Base-by-base conservation (phyloP, 2,329 filamentous ascomycete genomes). In the Xylaria sp. region DNA sequence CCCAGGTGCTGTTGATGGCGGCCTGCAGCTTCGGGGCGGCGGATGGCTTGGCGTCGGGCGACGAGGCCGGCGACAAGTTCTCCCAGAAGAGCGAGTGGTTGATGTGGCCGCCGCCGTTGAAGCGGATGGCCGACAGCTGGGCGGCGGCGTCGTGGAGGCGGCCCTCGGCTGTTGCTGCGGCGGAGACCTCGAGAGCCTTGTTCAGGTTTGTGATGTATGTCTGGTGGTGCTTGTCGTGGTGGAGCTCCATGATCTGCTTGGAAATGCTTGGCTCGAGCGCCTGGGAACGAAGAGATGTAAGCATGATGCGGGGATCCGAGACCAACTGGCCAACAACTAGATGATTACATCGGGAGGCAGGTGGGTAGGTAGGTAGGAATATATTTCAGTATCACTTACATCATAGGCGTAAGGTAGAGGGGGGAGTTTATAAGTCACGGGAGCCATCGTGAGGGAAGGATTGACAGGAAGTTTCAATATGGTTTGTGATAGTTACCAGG, bases 31-130 rank as follows among this genome's bases (percentile, higher is more conserved):
- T 81, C 0, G 90, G 89, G 0, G 89, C 88, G 1, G 83, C 79
- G 3, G 85, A 81, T 3, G 86, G 79, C 55, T 87, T 83, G 1
- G 92, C 85, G 7, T 90, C 87, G 0, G 84, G 71, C 2, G 86
- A 89, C 19, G 81, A 83, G 0, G 88, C 81, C 0, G 92, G 92
- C 0, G 88, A 81, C 19, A 97, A 86, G 80, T 93, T 94, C 82
- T 92, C 89, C 94, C 94, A 98, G 85, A 97, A 97, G 42, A 97
- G 88, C 0, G 89, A 90, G 85, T 97, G 94, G 84, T 98, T 98
- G 82, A 97, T 91, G 84, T 97, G 94, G 6, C 94, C 94, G 51
- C 94, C 94, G 57, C 92, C 94, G 79, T 97, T 93, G 86, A 97
- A 97, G 76, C 91, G 92, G 82, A 97, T 89, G 69, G 87, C 87